phyloP scores from a whole-genome alignment of 805 yeast species.

The Wickerhamiella siamensis region DNA sequence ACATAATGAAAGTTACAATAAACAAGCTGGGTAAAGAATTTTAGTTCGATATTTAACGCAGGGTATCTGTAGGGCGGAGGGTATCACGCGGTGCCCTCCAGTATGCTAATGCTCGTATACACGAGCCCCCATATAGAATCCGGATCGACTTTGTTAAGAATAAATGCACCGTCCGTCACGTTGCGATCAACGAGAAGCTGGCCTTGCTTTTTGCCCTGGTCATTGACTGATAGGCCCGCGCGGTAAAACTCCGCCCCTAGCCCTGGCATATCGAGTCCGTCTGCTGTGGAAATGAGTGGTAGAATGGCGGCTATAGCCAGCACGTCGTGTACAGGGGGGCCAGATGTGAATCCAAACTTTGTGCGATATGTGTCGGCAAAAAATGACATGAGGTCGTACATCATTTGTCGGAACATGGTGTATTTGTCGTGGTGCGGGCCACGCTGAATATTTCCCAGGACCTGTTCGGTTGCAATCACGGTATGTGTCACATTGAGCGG shows the following conservation, averaged over 20 bases:
- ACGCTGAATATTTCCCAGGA: constrained; percentile 29
- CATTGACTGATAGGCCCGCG: constrained; percentile 2
- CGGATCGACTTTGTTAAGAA: constrained; percentile 7
- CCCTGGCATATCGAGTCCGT: constrained; percentile 5
- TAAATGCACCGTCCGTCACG: constrained; percentile 3
- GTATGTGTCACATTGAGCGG: constrained; percentile 63
- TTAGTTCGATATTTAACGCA: no score
- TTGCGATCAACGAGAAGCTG: constrained; percentile 1
- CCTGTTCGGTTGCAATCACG: constrained; percentile 36
- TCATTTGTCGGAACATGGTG: constrained; percentile 35
- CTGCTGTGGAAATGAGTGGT: constrained; percentile 18
- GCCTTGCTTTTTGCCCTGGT: constrained; percentile 1
- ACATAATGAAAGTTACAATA: constrained; percentile 1
- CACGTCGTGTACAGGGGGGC: constrained; percentile 77
- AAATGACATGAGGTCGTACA: constrained; percentile 39
- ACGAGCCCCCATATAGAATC: constrained; percentile 16
- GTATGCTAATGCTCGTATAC: constrained; percentile 15
- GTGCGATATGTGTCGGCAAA: constrained; percentile 35
- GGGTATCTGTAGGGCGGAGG: no score
- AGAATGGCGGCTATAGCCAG: constrained; percentile 49
- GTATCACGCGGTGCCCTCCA: constrained; percentile 9
- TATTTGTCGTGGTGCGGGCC: constrained; percentile 25
- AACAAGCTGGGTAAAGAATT: no score
- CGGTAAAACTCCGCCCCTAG: constrained; percentile 3
- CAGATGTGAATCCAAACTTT: constrained; percentile 32